Conservation (phyloP, 306 rosid species). For the Urtica urens region DNA sequence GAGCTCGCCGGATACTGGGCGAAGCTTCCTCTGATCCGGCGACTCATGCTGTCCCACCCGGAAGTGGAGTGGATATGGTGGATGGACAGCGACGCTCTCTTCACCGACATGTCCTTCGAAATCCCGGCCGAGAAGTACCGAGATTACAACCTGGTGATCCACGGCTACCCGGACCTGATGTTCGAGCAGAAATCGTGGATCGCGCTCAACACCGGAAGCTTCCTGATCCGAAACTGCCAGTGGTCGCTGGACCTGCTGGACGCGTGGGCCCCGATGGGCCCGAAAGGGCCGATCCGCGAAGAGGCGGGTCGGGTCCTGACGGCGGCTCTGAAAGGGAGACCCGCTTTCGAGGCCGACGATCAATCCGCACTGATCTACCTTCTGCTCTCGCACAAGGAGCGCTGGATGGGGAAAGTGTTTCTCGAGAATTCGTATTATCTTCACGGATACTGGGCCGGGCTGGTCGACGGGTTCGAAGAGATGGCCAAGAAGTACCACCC, state of each 20-base stretch:
- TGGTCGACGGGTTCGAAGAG: conserved; percentile 94
- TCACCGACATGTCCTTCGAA: conserved; percentile 85
- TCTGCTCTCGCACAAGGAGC: conserved; percentile 69
- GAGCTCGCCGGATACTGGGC: conserved; percentile 99
- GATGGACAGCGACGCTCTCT: conserved; percentile 99
- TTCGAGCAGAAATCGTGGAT: conserved; percentile 95
- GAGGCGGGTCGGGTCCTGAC: conserved; percentile 87
- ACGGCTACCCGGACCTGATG: conserved; percentile 90
- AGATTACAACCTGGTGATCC: conserved; percentile 63
- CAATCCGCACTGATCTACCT: conserved; percentile 90
- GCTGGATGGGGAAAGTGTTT: conserved; percentile 87
- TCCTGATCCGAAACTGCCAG: conserved; percentile 80
- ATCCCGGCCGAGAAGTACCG: conserved; percentile 62
- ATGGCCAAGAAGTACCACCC: conserved; percentile 97
- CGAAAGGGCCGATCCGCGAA: conserved; percentile 66
- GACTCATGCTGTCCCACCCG: conserved; percentile 84
- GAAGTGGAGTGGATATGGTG: conserved; percentile 99
- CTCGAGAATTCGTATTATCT: conserved; percentile 84
- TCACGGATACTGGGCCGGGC: conserved; percentile 97
- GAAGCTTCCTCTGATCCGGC: conserved; percentile 77
- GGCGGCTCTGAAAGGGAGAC: conserved; percentile 83
- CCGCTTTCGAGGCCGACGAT: conserved; percentile 94
- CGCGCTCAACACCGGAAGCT: conserved; percentile 88
- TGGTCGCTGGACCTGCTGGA: conserved; percentile 98
- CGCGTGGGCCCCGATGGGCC: conserved; percentile 99